Base-by-base conservation (phyloP, 164 flowering plant species). In the Macadamia tetraphylla region DNA sequence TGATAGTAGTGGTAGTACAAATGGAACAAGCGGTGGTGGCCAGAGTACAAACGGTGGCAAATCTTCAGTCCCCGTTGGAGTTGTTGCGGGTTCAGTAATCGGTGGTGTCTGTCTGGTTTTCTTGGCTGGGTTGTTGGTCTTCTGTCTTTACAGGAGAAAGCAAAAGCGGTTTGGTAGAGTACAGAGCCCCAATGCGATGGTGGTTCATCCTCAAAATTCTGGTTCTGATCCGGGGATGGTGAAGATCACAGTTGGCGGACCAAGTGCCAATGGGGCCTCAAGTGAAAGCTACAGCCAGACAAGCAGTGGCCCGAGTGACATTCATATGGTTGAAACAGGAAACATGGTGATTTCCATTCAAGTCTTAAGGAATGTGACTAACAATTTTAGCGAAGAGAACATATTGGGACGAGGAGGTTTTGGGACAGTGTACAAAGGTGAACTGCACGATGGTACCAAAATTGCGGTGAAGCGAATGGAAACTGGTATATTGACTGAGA, bases 391-490 rank as follows among this genome's bases (percentile, higher is more conserved):
- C 1, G 51, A 42, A 46, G 65, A 63, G 29, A 63, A 63, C 43
- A 46, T 42, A 46, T 42, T 63, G 51, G 65, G 65, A 63, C 8
- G 51, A 23, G 65, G 65, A 42, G 65, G 65, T n/a, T 63, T 63
- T 46, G 65, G 65, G 51, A 46, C 88, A 0, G 95, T 87, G 6
- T 87, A 87, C 78, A 89, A 82, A 71, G 92, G 95, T 6, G 90
- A 86, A 53, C 71, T 89, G 60, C 92, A 89, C 59, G 95, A 89
- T 57, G 95, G 95, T 5, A 87, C 92, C 1, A 82, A 83, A 71
- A 89, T 89, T 63, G 95, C 95, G 0, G 95, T 89, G 58, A 89
- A 89, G 70, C 81, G 95, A 68, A 87, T 87, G 92, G 95, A 85
- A 66, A 70, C 79, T 10, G 90, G 88, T 31, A 81, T 82, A 8